Conservation (phyloP, 2,329 filamentous ascomycete species). For the Tolypocladium endophyticum region DNA sequence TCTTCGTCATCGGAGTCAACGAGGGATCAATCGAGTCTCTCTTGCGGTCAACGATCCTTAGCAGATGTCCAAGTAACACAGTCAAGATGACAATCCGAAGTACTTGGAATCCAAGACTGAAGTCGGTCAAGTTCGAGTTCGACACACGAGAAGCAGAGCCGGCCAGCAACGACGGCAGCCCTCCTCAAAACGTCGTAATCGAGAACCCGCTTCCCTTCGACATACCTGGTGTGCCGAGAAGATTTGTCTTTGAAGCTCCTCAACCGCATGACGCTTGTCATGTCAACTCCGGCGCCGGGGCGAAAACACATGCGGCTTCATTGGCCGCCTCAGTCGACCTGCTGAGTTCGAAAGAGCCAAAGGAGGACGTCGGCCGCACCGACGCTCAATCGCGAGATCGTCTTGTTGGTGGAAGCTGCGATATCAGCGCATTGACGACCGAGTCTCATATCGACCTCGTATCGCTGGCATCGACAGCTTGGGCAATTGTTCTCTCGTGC, state of each 20-base stretch:
- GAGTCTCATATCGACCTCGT: neutral
- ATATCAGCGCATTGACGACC: neutral
- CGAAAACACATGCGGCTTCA: neutral
- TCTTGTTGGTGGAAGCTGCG: neutral
- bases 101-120: neutral
- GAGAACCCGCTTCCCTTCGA: neutral
- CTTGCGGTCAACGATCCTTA: neutral
- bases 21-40: neutral
- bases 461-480: neutral
- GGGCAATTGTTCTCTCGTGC: neutral
- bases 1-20: neutral
- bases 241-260: neutral
- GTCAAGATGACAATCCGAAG: neutral
- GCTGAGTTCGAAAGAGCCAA: neutral
- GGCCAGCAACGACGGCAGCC: neutral
- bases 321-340: neutral
- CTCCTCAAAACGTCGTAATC: neutral
- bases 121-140: slow-evolving; percentile 2
- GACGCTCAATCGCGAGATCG: neutral
- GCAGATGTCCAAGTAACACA: neutral
- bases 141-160: neutral
- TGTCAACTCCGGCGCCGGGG: neutral
- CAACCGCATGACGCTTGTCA: neutral
- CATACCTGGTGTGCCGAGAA: neutral
- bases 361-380: neutral